phyloP scores from a whole-genome alignment of 1,139 yeast genomes.

The Geotrichum phurueaensis region DNA sequence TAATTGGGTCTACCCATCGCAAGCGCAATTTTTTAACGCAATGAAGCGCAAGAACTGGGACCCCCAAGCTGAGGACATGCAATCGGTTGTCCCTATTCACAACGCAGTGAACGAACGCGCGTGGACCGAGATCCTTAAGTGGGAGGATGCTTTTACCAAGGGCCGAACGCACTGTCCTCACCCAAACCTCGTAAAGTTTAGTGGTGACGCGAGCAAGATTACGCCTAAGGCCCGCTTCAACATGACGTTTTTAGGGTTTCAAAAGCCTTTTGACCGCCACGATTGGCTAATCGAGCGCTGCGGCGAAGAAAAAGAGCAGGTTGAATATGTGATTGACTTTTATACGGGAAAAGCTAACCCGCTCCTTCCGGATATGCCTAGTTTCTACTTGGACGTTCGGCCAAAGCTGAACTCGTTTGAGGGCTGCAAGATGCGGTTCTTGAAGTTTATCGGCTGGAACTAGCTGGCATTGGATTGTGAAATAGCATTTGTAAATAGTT shows the following conservation, averaged over 20 bases:
- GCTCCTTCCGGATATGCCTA: conserved; percentile 43
- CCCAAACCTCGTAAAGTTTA: conserved; percentile 66
- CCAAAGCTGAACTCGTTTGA: conserved; percentile 80
- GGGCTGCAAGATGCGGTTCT: conserved; percentile 65
- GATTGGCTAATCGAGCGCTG: conserved; percentile 93
- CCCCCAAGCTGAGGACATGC: conserved; percentile 79
- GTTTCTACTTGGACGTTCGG: conserved; percentile 80
- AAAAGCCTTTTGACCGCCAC: conserved; percentile 89
- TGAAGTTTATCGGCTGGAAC: conserved; percentile 51
- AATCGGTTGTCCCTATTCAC: conserved; percentile 87
- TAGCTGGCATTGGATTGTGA: neutral
- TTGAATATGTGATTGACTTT: conserved; percentile 91
- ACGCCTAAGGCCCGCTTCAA: conserved; percentile 89
- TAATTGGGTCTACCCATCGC: conserved; percentile 94
- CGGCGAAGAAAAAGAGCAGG: conserved; percentile 47
- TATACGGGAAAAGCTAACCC: conserved; percentile 61
- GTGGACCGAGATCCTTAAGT: conserved; percentile 74
- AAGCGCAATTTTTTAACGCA: conserved; percentile 89
- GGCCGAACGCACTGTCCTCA: conserved; percentile 42
- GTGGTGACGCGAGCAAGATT: conserved; percentile 77
- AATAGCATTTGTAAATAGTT: neutral
- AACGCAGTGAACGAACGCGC: conserved; percentile 91
- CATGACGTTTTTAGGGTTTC: conserved; percentile 51
- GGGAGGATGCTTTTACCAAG: conserved; percentile 57
- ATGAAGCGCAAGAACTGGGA: conserved; percentile 88